Evolutionary conservation across 2,329 filamentous ascomycete genomes (phyloP).

Genomic region (Fusarium pseudonygamai): DNA sequence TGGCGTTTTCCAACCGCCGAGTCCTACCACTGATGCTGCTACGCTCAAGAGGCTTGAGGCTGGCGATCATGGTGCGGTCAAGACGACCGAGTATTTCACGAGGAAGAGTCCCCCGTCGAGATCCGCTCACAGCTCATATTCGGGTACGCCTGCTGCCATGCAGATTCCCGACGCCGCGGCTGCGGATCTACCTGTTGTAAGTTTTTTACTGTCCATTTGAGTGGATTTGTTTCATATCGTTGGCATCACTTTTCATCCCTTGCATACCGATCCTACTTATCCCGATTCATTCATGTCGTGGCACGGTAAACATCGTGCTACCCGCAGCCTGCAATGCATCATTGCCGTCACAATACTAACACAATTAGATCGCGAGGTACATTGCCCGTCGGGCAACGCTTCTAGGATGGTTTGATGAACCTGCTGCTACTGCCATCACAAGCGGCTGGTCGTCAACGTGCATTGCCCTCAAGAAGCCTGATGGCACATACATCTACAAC

Average conservation of each 20-base stretch:
- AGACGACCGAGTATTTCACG: slow-evolving; percentile 6
- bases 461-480: slow-evolving; percentile 37
- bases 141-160: slow-evolving; percentile 37
- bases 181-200: slow-evolving; percentile 32
- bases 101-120: slow-evolving; percentile 18
- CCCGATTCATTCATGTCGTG: neutral
- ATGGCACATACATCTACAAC: slow-evolving; percentile 32
- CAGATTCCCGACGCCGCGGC: slow-evolving; percentile 24
- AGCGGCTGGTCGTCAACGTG: slow-evolving; percentile 42
- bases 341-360: neutral
- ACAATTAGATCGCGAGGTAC: slow-evolving; percentile 37
- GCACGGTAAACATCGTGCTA: neutral
- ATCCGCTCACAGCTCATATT: slow-evolving; percentile 36
- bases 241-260: neutral
- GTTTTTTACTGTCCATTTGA: neutral
- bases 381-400: slow-evolving; percentile 41
- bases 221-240: neutral
- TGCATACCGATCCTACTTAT: neutral
- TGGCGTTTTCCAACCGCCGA: slow-evolving; percentile 25
- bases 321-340: neutral
- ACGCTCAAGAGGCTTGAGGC: slow-evolving; percentile 33
- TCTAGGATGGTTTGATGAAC: slow-evolving; percentile 43
- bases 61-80: slow-evolving; percentile 2
- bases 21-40: slow-evolving; percentile 28
- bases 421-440: slow-evolving; percentile 26